Conservation (phyloP, 805 yeast species). For the Metschnikowia corniflorae region DNA sequence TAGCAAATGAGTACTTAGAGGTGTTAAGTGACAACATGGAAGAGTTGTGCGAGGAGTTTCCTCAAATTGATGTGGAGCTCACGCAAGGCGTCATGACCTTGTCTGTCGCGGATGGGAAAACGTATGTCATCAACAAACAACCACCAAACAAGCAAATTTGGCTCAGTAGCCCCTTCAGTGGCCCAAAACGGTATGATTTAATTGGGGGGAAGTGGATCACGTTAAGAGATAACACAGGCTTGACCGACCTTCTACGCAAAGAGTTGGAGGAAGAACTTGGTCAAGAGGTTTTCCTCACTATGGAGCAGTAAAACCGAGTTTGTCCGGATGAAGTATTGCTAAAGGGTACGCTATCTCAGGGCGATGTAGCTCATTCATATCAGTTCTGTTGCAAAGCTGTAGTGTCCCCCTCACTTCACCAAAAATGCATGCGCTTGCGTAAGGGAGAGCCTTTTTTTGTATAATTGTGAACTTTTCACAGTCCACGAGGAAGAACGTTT, state of each 20-base stretch:
- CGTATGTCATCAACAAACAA: conserved; percentile 92
- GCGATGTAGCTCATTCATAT: too few relatives aligned
- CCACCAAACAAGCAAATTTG: conserved; percentile 97
- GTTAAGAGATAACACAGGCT: conserved; percentile 53
- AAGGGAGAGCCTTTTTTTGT: too few relatives aligned
- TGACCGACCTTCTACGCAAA: conserved; percentile 32
- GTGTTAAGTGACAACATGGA: conserved; percentile 64
- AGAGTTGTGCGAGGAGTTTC: conserved; percentile 54
- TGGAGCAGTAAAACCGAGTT: conserved; percentile 9
- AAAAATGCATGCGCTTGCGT: too few relatives aligned
- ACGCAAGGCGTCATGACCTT: conserved; percentile 85
- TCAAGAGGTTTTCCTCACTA: conserved; percentile 14
- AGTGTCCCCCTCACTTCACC: too few relatives aligned
- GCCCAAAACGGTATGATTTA: conserved; percentile 76
- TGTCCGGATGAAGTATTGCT: too few relatives aligned
- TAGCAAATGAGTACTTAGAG: conserved; percentile 71
- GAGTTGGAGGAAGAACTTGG: conserved; percentile 33
- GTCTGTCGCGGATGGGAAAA: conserved; percentile 65
- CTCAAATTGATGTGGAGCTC: conserved; percentile 71
- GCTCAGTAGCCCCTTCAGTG: conserved; percentile 90
- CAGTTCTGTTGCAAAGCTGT: too few relatives aligned
- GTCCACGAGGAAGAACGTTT: too few relatives aligned
- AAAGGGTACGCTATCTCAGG: too few relatives aligned
- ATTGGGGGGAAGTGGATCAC: conserved; percentile 76
- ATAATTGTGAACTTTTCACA: too few relatives aligned